Evolutionary conservation across 768 basidiomycete genomes (phyloP), one percentile per base, ranked within the genome.

Genomic region (Lenzites betulinus): DNA sequence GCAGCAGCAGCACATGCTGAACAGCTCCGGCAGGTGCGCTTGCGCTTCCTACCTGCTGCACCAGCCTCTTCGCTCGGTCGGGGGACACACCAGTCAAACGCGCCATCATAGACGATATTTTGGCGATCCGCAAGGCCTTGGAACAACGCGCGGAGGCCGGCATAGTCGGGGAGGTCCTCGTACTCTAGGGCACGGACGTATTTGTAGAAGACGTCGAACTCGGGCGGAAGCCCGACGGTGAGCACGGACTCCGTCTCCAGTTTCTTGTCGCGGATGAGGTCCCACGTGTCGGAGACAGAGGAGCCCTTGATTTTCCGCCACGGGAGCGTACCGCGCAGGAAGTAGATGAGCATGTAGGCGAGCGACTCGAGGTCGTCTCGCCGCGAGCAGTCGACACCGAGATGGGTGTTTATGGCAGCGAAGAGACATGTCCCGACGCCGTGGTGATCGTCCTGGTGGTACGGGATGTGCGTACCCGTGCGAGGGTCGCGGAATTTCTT

Each of bases 151-250:
- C 92, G 81, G 23, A 94, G 77, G 26, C 92, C 92, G 44, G 86
- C 88, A 67, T 95, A 95, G 73, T 95, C 93, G 11, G 93, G 93
- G 41, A 92, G 79, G 76, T 95, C 93, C 68, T 91, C 91, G 66
- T 94, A 95, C 64, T 88, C 88, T 36, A 95, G 84, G 1, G 85
- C 86, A 46, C 93, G 84, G 22, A 89, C 86, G 75, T 95, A 95
- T 46, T 74, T 74, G 73, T 88, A 89, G 66, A 93, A 81, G 54
- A 92, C 83, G 63, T 88, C 89, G 60, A 93, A 92, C 74, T 94
- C 92, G 49, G 85, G 80, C 15, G 90, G 91, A 56, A 93, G 83
- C 5, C 88, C 86, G 54, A 86, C 82, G 9, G 90, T 91, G 54
- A 93, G 81, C 3, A 86, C 75, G n/a, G 81, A 72, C 65, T 88